Evolutionary conservation across 805 yeast species (phyloP).

Genomic region (Lipomyces sp.): DNA sequence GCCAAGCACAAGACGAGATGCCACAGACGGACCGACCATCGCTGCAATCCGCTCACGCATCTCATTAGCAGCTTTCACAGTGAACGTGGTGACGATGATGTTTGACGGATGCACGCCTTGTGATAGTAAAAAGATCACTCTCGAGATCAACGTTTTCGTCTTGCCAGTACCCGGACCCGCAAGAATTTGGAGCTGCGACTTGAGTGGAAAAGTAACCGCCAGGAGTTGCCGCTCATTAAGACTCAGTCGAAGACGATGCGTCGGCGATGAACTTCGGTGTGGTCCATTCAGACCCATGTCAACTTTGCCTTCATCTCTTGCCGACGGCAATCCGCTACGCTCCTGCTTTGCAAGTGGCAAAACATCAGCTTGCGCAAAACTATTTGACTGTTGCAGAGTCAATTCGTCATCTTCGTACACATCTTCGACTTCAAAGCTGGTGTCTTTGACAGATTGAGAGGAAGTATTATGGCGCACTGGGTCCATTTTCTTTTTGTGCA

Average conservation of each 20-base stretch:
- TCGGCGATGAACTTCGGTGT: slow-evolving; percentile 8
- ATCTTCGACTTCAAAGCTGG: slow-evolving; percentile 18
- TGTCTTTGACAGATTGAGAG: slow-evolving; percentile 14
- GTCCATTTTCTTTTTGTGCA: neutral
- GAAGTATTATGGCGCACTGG: slow-evolving; percentile 1
- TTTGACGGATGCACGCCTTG: slow-evolving; percentile 60
- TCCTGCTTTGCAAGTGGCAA: neutral
- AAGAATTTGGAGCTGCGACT: slow-evolving; percentile 55
- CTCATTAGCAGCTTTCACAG: slow-evolving; percentile 89
- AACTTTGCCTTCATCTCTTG: neutral
- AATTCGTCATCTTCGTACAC: slow-evolving; percentile 20
- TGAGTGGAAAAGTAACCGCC: slow-evolving; percentile 53
- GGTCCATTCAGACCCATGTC: neutral
- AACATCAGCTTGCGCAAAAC: neutral
- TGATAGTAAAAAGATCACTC: slow-evolving; percentile 64
- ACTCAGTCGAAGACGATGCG: slow-evolving; percentile 19
- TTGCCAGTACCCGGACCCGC: slow-evolving; percentile 71
- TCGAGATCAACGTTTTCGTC: slow-evolving; percentile 55
- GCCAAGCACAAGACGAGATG: slow-evolving; percentile 65
- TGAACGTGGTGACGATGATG: slow-evolving; percentile 87
- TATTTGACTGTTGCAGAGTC: slow-evolving; percentile 12
- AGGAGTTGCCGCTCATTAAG: slow-evolving; percentile 51
- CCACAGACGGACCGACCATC: slow-evolving; percentile 40
- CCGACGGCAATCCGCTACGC: neutral
- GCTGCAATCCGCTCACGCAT: slow-evolving; percentile 65